phyloP scores from a whole-genome alignment of 805 yeast species.

The Barnettozyma siamensis region DNA sequence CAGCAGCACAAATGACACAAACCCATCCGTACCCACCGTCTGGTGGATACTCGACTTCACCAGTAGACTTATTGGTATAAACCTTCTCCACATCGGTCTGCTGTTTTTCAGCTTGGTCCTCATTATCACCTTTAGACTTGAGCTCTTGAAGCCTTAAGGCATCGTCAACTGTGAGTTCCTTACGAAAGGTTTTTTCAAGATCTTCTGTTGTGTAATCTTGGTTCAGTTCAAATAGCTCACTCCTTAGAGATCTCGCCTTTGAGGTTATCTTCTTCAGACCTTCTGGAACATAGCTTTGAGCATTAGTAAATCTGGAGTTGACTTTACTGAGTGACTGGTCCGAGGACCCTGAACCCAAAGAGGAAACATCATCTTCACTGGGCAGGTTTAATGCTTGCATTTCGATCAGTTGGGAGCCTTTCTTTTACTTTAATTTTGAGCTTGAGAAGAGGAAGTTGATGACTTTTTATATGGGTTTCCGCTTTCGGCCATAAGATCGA shows the following conservation, averaged over 20 bases:
- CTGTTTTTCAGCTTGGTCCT: not conserved
- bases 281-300: not conserved
- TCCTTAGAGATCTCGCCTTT: conserved; percentile 1
- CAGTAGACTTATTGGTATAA: conserved; percentile 31
- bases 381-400: too few relatives aligned
- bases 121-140: not conserved
- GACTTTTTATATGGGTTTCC: not conserved
- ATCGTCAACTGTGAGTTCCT: conserved; percentile 10
- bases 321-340: not conserved
- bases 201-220: conserved; percentile 5
- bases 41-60: conserved; percentile 36
- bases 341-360: not conserved
- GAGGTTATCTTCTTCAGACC: conserved; percentile 1
- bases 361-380: not conserved
- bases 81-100: conserved; percentile 23
- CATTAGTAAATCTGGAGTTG: not conserved
- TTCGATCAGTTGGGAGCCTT: too few relatives aligned
- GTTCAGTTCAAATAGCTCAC: conserved; percentile 1
- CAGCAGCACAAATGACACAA: conserved; percentile 42
- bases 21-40: conserved; percentile 75
- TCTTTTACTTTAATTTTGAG: too few relatives aligned
- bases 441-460: not conserved
- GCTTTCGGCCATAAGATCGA: not conserved
- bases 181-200: conserved; percentile 9
- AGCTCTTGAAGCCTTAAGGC: conserved; percentile 3